Conservation (phyloP, 2,329 filamentous ascomycete genomes). For the Biscogniauxia sp. region DNA sequence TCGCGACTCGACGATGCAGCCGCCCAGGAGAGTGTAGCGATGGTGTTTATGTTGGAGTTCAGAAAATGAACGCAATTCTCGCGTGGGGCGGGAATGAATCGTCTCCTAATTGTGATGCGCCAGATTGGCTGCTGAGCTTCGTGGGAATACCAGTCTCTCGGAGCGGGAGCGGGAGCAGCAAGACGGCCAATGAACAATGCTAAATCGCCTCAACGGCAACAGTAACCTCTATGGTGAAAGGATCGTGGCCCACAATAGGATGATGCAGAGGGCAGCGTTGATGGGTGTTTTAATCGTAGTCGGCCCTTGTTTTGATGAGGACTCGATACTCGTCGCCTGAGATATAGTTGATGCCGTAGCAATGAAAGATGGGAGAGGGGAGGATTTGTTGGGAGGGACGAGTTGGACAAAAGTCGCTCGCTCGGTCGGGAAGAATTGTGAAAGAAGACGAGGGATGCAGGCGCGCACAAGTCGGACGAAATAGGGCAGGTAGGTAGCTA, state of each 20-base stretch:
- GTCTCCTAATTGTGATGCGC: conserved; percentile 30
- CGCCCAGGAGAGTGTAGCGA: conserved; percentile 23
- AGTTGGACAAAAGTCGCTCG: neutral
- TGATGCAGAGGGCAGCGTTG: too few species aligned
- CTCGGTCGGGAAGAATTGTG: neutral
- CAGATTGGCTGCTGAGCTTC: conserved; percentile 24
- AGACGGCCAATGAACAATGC: conserved; percentile 12
- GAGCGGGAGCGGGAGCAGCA: conserved; percentile 2
- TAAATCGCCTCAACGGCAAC: conserved; percentile 15
- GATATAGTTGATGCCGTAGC: conserved; percentile 22
- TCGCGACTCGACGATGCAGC: conserved; percentile 16
- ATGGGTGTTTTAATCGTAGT: conserved; percentile 16
- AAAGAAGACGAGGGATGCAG: neutral
- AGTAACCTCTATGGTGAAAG: conserved; percentile 7
- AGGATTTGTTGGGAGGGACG: conserved; percentile 1
- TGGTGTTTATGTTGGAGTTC: conserved; percentile 18
- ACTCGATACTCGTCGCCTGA: conserved; percentile 20
- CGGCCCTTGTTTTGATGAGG: conserved; percentile 14
- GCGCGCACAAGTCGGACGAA: neutral
- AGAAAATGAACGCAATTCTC: conserved; percentile 17
- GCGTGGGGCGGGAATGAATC: conserved; percentile 26
- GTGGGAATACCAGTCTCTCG: conserved; percentile 11
- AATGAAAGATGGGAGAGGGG: conserved; percentile 8
- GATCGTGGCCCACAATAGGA: conserved; percentile 14
- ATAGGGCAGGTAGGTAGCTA: neutral